These are phyloP conservation scores for Asterochloris erici DNA, from an alignment of 139 green algal species.

Conservation along the genomic window DNA sequence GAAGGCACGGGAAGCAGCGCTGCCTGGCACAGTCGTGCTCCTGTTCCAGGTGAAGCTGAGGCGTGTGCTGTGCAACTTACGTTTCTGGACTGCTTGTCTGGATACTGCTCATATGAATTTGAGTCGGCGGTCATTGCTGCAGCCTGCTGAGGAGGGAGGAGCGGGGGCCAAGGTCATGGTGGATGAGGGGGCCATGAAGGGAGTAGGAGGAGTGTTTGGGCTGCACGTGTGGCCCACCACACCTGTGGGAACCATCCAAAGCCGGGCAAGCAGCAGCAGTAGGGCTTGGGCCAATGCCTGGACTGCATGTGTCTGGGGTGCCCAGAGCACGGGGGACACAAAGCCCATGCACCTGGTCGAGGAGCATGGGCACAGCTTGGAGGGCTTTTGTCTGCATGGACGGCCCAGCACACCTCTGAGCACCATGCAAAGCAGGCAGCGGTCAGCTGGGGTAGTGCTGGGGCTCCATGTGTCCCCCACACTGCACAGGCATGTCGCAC, in stretches of 20 bases:
- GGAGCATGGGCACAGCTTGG: too few species aligned
- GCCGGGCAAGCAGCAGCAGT: conserved; percentile 8
- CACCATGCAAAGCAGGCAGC: too few species aligned
- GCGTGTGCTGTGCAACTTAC: not conserved
- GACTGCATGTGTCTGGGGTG: too few species aligned
- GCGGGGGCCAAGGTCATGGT: conserved; percentile 62
- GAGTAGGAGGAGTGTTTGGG: conserved; percentile 41
- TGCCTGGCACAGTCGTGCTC: conserved; percentile 61
- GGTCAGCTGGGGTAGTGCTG: too few species aligned
- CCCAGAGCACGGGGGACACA: too few species aligned
- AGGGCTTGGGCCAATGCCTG: too few species aligned
- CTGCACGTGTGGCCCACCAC: conserved; percentile 71
- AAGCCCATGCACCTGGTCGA: too few species aligned
- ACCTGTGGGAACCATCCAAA: conserved; percentile 47
- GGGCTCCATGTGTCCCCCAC: too few species aligned
- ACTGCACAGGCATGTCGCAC: too few species aligned
- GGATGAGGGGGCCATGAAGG: conserved; percentile 34
- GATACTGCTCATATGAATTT: not conserved
- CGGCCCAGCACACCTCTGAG: too few species aligned
- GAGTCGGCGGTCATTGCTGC: not conserved
- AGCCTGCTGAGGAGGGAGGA: conserved; percentile 69
- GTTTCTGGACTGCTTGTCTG: not conserved
- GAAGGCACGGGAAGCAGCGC: conserved; percentile 32
- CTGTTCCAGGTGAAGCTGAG: conserved; percentile 60
- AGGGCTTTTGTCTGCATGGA: too few species aligned